Base-by-base conservation (phyloP, 805 yeast species). In the Peterozyma toletana region DNA sequence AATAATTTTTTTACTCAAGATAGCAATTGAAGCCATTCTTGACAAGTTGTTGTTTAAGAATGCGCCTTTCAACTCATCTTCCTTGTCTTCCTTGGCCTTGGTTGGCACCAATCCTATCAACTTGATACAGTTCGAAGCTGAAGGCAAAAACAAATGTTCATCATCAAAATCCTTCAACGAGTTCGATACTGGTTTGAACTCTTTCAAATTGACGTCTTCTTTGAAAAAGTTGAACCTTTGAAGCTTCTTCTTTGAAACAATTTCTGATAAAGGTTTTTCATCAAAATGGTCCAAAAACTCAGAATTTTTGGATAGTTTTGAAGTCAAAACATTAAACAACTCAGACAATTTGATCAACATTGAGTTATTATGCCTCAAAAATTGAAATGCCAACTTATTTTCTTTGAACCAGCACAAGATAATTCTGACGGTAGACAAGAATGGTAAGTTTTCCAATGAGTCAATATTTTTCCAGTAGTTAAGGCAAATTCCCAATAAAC, bases 141-240 rank as follows among this genome's bases (percentile, higher is more conserved):
- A 54, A 31, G 53, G 55, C 29, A 50, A 62, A 31, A 75, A 73
- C 27, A 77, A 59, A 39, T 62, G 64, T 30, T 63, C 64, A 52
- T 83, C 89, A 49, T 80, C 67, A 50, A 82, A 83, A 55, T 83
- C 90, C 41, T 69, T 70, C 44, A 83, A 67, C 42, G 70, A 71
- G 49, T 65, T 70, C 18, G 71, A 72, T 14, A 84, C 64, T 4
- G 83, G 73, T 29, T 67, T 62, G 53, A 79, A 82, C 48, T 81
- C 89, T 47, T 75, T 77, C 50, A 79, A 63, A 17, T 68, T 60
- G 11, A 82, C 77, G 61, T 84, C 93, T 53, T 85, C 91, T 38
- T 66, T 60, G 54, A 82, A 83, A 43, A 73, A 74, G 44, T 78
- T 73, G 2, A 57, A 53, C 57, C 91, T 68, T 49, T 13, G 84